Conservation (phyloP, 768 basidiomycete genomes). For the Leccinum aurantiacum region DNA sequence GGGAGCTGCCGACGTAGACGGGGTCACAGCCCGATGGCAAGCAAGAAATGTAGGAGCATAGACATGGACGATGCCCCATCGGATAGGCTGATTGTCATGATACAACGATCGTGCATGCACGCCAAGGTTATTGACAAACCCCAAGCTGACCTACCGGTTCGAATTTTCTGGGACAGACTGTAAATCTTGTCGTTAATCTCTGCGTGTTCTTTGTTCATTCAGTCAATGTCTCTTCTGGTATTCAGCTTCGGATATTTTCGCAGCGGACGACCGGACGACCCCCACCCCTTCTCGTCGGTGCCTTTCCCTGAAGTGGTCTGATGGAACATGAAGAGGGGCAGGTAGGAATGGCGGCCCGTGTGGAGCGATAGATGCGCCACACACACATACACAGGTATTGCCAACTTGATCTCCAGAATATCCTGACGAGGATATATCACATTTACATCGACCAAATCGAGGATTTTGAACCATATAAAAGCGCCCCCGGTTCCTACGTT, state of each 20-base stretch:
- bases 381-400: background rate
- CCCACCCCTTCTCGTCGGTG: too few species aligned
- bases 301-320: background rate
- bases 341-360: background rate
- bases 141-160: background rate
- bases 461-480: slow-evolving; percentile 9
- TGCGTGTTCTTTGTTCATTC: too few species aligned
- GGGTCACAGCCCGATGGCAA: background rate
- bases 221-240: too few species aligned
- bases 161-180: background rate
- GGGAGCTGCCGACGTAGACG: background rate
- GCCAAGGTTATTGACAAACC: too few species aligned
- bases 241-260: background rate
- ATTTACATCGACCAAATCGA: background rate
- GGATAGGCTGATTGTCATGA: too few species aligned
- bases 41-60: background rate
- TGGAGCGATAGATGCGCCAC: background rate
- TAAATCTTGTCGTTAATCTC: background rate
- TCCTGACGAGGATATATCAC: background rate
- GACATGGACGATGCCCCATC: background rate
- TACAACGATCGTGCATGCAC: too few species aligned
- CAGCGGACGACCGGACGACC: background rate
- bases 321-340: background rate
- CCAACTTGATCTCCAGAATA: background rate
- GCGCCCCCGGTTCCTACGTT: background rate